phyloP scores from a whole-genome alignment of 129 eudicot genomes.

The Rutidosis leptorrhynchoides region DNA sequence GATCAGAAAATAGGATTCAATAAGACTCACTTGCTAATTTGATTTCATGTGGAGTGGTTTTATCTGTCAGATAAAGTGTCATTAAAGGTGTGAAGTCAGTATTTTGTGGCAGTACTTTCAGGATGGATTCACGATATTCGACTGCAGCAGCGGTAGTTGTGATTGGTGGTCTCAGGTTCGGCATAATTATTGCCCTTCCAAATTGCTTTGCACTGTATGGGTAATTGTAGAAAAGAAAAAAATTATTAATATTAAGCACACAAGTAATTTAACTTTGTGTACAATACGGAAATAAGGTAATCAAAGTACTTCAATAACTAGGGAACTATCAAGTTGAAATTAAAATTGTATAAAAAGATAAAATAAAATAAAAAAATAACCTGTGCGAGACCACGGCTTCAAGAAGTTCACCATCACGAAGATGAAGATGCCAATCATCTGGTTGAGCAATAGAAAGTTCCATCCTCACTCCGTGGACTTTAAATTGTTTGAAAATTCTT shows the following conservation, averaged over 20 bases:
- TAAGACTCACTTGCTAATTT: constrained; percentile 82
- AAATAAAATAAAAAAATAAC: constrained; percentile 34
- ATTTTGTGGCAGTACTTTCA: constrained; percentile 59
- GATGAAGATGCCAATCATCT: constrained; percentile 99
- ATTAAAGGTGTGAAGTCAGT: constrained; percentile 82
- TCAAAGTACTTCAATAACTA: not conserved
- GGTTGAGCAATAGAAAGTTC: constrained; percentile 82
- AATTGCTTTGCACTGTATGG: constrained; percentile 62
- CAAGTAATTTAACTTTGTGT: not conserved
- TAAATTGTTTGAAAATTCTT: constrained; percentile 31
- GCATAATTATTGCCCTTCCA: constrained; percentile 96
- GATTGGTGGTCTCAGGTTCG: constrained; percentile 85
- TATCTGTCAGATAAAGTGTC: constrained; percentile 94
- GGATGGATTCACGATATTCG: constrained; percentile 58
- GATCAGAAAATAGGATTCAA: not conserved
- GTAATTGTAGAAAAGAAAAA: not conserved
- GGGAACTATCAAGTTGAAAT: not conserved
- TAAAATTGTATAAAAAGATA: not conserved
- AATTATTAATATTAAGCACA: not conserved
- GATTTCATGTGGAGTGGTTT: constrained; percentile 76
- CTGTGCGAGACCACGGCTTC: constrained; percentile 83
- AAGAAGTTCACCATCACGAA: constrained; percentile 95
- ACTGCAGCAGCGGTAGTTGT: constrained; percentile 80
- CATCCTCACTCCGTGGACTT: constrained; percentile 45
- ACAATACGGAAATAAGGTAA: not conserved